Conservation (phyloP, 192 early-diverging fungal species). For the Coemansia sp. region DNA sequence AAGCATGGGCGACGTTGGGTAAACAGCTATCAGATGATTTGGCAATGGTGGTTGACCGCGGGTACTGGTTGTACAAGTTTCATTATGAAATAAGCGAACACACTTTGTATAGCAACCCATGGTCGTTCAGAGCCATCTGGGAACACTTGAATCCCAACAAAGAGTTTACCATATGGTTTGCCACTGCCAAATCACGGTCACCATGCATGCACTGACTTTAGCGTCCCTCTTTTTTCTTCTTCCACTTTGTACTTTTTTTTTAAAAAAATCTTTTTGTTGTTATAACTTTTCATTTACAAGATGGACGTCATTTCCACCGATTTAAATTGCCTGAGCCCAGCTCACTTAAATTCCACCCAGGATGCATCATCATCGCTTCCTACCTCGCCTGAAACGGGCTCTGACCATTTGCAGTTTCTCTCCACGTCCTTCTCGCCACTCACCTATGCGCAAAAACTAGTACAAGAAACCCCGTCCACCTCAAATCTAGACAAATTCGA, state of each 20-base stretch:
- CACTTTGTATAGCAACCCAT: constrained; percentile 37
- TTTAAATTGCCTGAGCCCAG: too few species aligned
- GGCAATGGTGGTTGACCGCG: constrained; percentile 24
- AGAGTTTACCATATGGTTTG: constrained; percentile 47
- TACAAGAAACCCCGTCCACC: background rate
- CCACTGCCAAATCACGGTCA: constrained; percentile 9
- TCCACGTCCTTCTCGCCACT: background rate
- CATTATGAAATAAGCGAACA: constrained; percentile 32
- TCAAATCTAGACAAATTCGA: background rate
- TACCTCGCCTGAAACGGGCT: background rate
- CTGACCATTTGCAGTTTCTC: background rate
- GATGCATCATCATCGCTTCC: background rate
- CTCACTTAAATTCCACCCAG: background rate
- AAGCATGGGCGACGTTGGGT: constrained; percentile 29
- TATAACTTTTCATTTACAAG: background rate
- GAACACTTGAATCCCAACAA: constrained; percentile 24
- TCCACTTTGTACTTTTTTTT: background rate
- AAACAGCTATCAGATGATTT: constrained; percentile 14
- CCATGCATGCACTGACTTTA: background rate
- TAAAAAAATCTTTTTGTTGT: background rate
- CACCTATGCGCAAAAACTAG: background rate
- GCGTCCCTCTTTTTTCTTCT: background rate
- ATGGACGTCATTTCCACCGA: background rate
- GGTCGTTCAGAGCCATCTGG: constrained; percentile 48
- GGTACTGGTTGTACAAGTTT: constrained; percentile 51